Percentiles rank a stretch among this genome's conserved stretches.
Evolutionary conservation across 2,329 filamentous ascomycete genomes (phyloP).

Genomic region (Aureobasidium sp.): DNA sequence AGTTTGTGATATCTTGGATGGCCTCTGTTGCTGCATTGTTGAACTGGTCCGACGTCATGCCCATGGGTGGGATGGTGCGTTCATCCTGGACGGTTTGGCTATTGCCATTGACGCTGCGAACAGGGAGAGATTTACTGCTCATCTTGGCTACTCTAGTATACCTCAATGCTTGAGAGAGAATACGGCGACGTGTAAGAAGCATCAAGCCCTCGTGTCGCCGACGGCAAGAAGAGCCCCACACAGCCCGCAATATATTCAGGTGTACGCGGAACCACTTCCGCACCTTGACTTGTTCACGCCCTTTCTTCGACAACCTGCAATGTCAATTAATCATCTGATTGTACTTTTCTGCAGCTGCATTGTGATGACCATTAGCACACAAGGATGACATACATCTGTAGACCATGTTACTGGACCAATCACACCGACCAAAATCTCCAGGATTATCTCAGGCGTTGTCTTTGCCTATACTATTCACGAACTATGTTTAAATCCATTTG

Average conservation of each 20-base stretch:
- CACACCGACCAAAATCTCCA: background rate
- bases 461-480: background rate
- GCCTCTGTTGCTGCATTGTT: conserved; percentile 66
- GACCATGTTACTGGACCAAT: no score
- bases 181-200: background rate
- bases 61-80: conserved; percentile 27
- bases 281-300: background rate
- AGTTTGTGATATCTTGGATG: conserved; percentile 78
- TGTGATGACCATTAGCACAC: no score
- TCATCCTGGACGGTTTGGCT: conserved; percentile 17
- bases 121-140: background rate
- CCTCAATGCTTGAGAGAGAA: background rate
- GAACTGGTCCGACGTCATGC: conserved; percentile 76
- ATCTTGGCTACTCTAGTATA: background rate
- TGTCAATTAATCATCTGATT: no score
- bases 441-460: background rate
- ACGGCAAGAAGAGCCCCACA: background rate
- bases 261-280: background rate
- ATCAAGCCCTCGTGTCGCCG: background rate
- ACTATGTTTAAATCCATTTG: background rate
- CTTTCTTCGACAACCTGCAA: background rate
- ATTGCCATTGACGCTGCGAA: background rate
- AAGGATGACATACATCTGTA: no score
- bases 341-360: no score
- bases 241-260: background rate